Conservation (phyloP, 345 rosid species). For the Bruguiera gymnorhiza region DNA sequence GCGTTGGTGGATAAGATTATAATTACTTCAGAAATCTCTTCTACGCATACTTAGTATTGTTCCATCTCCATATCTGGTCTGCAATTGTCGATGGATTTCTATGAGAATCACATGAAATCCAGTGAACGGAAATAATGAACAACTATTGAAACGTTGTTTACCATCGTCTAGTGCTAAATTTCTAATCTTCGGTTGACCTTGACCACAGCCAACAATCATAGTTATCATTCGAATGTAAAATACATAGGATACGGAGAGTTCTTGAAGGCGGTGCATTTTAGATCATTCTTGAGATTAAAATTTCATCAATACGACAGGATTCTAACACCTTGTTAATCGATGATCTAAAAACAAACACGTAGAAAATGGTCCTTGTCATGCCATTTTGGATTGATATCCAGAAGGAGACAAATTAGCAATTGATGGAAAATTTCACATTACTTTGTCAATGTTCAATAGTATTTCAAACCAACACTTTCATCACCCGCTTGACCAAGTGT, state of each 20-base stretch:
- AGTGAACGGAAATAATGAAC: no score
- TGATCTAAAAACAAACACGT: background rate
- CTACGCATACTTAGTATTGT: no score
- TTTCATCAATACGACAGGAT: background rate
- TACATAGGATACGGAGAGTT: background rate
- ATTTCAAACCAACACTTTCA: constrained; percentile 17
- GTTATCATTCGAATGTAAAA: constrained; percentile 5
- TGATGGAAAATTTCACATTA: constrained; percentile 19
- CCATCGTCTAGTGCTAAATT: no score
- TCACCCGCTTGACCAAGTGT: background rate
- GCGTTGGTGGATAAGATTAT: no score
- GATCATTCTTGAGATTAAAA: background rate
- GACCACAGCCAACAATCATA: no score
- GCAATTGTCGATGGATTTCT: no score
- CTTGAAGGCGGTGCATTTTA: constrained; percentile 1
- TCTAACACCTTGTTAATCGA: background rate
- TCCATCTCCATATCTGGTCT: no score
- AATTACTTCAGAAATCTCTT: no score
- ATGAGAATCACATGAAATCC: no score
- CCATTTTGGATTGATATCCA: background rate
- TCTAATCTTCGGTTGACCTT: no score
- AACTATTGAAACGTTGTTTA: no score
- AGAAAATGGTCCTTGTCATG: background rate
- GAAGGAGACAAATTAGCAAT: constrained; percentile 8
- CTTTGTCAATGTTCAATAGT: constrained; percentile 6